Percentiles rank a stretch among this genome's conserved stretches.
phyloP scores from a whole-genome alignment of 176 grass and related monocot genomes.

The Aegilops speltoides region DNA sequence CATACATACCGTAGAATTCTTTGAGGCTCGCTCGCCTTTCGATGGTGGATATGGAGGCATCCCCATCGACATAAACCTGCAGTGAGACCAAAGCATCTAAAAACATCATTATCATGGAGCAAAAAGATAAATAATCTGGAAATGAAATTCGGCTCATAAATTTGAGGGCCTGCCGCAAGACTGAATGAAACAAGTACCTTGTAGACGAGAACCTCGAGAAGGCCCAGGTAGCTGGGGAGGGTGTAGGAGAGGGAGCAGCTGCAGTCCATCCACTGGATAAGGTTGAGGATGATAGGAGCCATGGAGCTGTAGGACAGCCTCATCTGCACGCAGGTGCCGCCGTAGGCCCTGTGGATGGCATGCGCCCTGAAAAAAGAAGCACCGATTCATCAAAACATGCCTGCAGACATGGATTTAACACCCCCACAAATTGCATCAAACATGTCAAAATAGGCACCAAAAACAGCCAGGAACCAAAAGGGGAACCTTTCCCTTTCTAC shows the following conservation, averaged over 20 bases:
- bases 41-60: constrained; percentile 72
- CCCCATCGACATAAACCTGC: constrained; percentile 90
- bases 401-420: not conserved
- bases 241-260: constrained; percentile 74
- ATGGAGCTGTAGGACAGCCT: constrained; percentile 92
- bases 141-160: not conserved
- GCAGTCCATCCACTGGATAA: constrained; percentile 99
- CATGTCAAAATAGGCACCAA: not conserved
- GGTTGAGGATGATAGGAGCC: constrained; percentile 92
- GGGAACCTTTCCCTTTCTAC: constrained; percentile 13
- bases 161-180: not conserved
- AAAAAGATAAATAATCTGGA: not conserved
- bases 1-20: constrained; percentile 79
- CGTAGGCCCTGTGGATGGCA: constrained; percentile 87
- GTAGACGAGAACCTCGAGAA: constrained; percentile 96
- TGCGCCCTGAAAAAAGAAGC: constrained; percentile 67
- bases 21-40: constrained; percentile 88
- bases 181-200: constrained; percentile 44
- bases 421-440: not conserved
- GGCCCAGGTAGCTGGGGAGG: constrained; percentile 85
- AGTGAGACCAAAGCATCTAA: constrained; percentile 10
- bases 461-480: constrained; percentile 14
- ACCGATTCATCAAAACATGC: constrained; percentile 22
- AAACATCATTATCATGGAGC: not conserved
- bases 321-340: constrained; percentile 95